These are phyloP conservation scores for Rhodocollybia butyracea DNA, from an alignment of 768 basidiomycete species.

Conservation along the genomic window DNA sequence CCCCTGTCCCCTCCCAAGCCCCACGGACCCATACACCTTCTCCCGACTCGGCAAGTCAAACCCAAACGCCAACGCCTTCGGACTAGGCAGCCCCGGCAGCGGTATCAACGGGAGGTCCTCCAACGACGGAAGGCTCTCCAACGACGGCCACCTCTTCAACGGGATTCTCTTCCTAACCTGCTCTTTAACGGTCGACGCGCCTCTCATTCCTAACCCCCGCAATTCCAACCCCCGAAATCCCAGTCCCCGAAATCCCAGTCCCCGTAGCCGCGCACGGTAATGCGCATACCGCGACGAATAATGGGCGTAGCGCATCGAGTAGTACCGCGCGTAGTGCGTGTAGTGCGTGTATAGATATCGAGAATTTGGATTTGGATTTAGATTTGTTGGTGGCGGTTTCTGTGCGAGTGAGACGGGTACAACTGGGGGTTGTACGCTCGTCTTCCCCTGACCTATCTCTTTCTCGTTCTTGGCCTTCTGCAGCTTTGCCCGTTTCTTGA, in stretches of 20 bases:
- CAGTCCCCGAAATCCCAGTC: background rate
- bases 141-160: background rate
- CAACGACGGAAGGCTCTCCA: background rate
- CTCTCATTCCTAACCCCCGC: too few species aligned
- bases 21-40: too few species aligned
- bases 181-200: constrained; percentile 4
- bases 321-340: background rate
- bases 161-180: background rate
- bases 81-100: background rate
- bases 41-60: too few species aligned
- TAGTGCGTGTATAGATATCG: background rate
- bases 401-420: background rate
- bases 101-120: background rate
- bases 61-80: background rate
- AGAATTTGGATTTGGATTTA: background rate
- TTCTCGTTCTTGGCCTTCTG: background rate
- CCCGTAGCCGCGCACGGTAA: constrained; percentile 1
- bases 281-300: constrained; percentile 2
- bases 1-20: too few species aligned
- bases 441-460: background rate
- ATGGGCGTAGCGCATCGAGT: background rate
- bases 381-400: background rate
- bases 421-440: background rate
- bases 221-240: background rate
- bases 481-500: constrained; percentile 29